Base-by-base conservation (phyloP, 768 basidiomycete genomes). In the Termitomyces eurrhizus region DNA sequence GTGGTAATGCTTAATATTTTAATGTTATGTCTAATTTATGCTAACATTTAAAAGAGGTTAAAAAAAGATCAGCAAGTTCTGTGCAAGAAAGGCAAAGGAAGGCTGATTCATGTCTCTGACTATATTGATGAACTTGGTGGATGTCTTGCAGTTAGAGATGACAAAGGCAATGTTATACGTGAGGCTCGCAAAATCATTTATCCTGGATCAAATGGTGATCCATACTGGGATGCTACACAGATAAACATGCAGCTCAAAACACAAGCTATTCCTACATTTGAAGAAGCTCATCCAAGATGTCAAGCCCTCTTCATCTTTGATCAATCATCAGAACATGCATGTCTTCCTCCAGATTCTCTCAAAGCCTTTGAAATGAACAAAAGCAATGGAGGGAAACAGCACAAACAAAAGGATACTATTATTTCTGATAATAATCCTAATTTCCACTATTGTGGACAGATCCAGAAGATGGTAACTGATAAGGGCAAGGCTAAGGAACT, bases 401-500 rank as follows among this genome's bases (percentile, higher is more conserved):
- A 24, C 11, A 24, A 24, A 46, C 21, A 24, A 11, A 46, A 46
- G 11, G 21, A 46, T 7, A 46, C 21, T 4, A 46, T 46, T 5
- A 46, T 46, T 46, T 77, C 78, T 56, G 42, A 45, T 24, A 46
- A 46, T 32, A 56, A 56, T 56, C 77, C 77, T 7, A 7, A 44
- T 21, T 26, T 61, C 5, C 56, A 65, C 33, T 55, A 57, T 41
- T 67, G 65, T 8, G 74, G 77, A 2, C 62, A 68, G 18, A 1
- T 59, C 1, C 78, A 79, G 58, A 68, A 67, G 53, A 80, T 81
- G 78, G 75, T 67, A 11, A 51, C 68, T 0, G 42, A 54, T 1
- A 49, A 69, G 54, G 73, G 79, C 1, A 0, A 61, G n/a, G 67
- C 68, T 37, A 78, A 80, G 59, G 77, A 78, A 0, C 61, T 77